Conservation (phyloP, 345 rosid species). For the Lepidium africanum region DNA sequence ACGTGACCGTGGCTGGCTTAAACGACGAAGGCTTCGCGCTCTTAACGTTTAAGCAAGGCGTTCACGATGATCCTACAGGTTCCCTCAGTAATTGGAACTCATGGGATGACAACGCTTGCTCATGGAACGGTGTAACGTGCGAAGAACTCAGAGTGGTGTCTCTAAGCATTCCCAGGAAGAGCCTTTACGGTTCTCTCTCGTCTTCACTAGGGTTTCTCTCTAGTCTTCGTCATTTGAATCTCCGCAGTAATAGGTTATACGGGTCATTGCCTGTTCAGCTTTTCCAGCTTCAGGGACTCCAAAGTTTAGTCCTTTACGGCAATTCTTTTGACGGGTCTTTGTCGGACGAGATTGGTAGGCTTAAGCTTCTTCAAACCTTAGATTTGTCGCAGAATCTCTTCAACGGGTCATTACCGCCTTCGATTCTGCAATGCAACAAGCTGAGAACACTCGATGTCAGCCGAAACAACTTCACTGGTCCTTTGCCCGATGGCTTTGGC, state of each 20-base stretch:
- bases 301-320: conserved; percentile 89
- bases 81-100: conserved; percentile 77
- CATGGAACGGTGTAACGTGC: conserved; percentile 95
- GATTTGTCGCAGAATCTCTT: conserved; percentile 86
- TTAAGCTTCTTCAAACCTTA: conserved; percentile 62
- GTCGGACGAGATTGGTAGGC: conserved; percentile 61
- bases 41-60: conserved; percentile 61
- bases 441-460: conserved; percentile 68
- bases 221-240: conserved; percentile 76
- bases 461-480: conserved; percentile 69
- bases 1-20: conserved; percentile 24
- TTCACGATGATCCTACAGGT: conserved; percentile 68
- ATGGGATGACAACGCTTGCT: conserved; percentile 62
- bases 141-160: conserved; percentile 68
- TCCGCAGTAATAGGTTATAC: conserved; percentile 64
- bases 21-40: conserved; percentile 72
- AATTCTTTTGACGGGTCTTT: conserved; percentile 77
- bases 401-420: conserved; percentile 60
- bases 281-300: conserved; percentile 65
- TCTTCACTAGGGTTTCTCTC: conserved; percentile 75
- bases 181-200: conserved; percentile 67
- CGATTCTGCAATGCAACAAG: conserved; percentile 70
- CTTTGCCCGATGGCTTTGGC: conserved; percentile 69
- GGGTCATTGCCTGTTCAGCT: conserved; percentile 70
- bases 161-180: conserved; percentile 79